These are phyloP conservation scores for Austropuccinia psidii DNA, from an alignment of 1,284 basidiomycete genomes.

Conservation along the genomic window DNA sequence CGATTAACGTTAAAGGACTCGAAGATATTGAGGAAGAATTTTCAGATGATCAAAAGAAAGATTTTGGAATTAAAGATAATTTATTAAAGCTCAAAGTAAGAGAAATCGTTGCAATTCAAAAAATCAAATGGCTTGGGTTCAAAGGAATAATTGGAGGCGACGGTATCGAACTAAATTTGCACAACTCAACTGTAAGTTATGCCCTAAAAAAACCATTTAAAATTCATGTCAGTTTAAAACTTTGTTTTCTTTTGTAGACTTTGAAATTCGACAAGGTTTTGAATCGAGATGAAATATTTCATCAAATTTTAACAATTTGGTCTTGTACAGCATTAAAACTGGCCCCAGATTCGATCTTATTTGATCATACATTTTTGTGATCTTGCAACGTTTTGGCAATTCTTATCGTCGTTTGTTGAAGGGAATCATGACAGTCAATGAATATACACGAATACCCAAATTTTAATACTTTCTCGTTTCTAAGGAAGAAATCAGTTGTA, in stretches of 20 bases:
- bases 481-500: no score
- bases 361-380: no score
- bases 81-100: background rate
- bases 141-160: constrained; percentile 20
- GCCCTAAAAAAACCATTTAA: background rate
- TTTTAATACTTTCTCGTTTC: no score
- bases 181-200: constrained; percentile 2
- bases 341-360: no score
- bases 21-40: background rate
- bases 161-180: constrained; percentile 21
- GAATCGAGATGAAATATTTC: constrained; percentile 20
- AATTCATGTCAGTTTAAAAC: background rate
- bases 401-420: no score
- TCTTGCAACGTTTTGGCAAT: no score
- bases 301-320: constrained; percentile 16
- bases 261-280: constrained; percentile 26
- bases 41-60: background rate
- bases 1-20: background rate
- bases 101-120: constrained; percentile 8
- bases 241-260: constrained; percentile 7
- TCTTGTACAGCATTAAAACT: no score
- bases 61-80: background rate
- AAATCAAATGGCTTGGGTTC: constrained; percentile 9
- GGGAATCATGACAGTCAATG: no score
- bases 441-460: no score